phyloP scores from a whole-genome alignment of 2,329 filamentous ascomycete genomes.

The Aspergillus phoenicis region DNA sequence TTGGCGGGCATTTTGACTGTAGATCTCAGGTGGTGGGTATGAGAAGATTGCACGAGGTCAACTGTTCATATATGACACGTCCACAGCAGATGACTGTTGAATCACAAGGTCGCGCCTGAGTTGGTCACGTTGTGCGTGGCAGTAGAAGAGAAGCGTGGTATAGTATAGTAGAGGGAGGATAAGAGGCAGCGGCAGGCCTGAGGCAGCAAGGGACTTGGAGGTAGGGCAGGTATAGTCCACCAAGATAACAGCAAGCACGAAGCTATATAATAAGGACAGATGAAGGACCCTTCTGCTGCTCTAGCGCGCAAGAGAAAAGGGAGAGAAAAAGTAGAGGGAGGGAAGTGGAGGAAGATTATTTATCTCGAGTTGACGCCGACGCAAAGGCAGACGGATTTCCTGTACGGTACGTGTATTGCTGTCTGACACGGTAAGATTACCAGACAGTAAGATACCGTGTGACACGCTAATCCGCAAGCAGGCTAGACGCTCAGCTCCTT shows the following conservation, averaged over 20 bases:
- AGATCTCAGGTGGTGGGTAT: background rate
- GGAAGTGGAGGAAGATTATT: slow-evolving; percentile 2
- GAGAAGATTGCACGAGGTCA: background rate
- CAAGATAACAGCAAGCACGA: background rate
- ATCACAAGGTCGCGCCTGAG: slow-evolving; percentile 10
- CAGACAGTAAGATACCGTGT: slow-evolving; percentile 16
- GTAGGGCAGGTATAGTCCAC: background rate
- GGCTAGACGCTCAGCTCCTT: slow-evolving; percentile 11
- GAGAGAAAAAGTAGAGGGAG: background rate
- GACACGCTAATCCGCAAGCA: slow-evolving; percentile 14
- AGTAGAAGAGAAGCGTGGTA: slow-evolving; percentile 5
- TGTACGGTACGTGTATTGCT: slow-evolving; percentile 15
- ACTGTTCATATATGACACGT: background rate
- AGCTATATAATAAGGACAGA: background rate
- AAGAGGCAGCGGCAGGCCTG: background rate
- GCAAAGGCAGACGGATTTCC: slow-evolving; percentile 1
- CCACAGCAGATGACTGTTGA: background rate
- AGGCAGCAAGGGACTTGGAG: background rate
- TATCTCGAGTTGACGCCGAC: slow-evolving; percentile 11
- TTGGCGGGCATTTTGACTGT: slow-evolving; percentile 35
- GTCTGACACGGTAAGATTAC: slow-evolving; percentile 17
- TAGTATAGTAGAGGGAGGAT: background rate
- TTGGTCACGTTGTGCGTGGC: slow-evolving; percentile 15
- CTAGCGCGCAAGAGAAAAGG: background rate
- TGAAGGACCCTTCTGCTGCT: background rate